Evolutionary conservation across 2,329 filamentous ascomycete genomes (phyloP), one percentile per base, ranked within the genome.

Genomic region (Stylonectria norvegica): DNA sequence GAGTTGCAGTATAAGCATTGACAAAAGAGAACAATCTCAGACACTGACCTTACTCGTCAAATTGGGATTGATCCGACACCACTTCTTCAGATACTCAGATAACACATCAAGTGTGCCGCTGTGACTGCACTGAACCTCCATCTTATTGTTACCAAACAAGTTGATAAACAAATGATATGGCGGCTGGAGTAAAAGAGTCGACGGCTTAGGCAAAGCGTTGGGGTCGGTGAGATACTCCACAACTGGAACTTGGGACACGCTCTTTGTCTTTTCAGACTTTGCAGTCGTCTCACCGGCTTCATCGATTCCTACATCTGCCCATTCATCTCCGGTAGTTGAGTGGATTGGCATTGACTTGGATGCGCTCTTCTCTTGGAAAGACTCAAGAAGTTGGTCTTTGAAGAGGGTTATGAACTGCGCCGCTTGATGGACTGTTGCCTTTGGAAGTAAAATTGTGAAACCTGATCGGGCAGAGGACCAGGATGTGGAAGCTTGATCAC

Each of bases 71-170:
- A 63, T 56, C 28, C 66, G 63, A 32, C 66, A 69, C 71, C 72
- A 76, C 23, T 65, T 66, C 53, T 65, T 66, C 2, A 76, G 52
- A 42, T 76, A 77, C 2, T 67, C 64, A 3, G 62, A 59, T 5
- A 77, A 49, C 12, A 75, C 55, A 37, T 69, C 58, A 19, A 76
- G 52, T 0, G 68, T 71, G 4, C 65, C 64, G 28, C 65, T 66
- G 52, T 78, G 74, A 34, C 70, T 76, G 36, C 67, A 64, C 34
- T 73, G 65, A 9, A 77, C 55, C 34, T 68, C 64, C 8, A 76
- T 60, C 16, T 49, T 52, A 7, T 49, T 45, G 5, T 45, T 49
- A 14, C 58, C 55, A 9, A 50, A 47, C 8, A 59, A 55, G 15
- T 58, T 49, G 4, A 76, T 58, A 11, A 65, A 61, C 5, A 77